phyloP scores from a whole-genome alignment of 768 basidiomycete genomes.

The Podaxis carcinomalis region DNA sequence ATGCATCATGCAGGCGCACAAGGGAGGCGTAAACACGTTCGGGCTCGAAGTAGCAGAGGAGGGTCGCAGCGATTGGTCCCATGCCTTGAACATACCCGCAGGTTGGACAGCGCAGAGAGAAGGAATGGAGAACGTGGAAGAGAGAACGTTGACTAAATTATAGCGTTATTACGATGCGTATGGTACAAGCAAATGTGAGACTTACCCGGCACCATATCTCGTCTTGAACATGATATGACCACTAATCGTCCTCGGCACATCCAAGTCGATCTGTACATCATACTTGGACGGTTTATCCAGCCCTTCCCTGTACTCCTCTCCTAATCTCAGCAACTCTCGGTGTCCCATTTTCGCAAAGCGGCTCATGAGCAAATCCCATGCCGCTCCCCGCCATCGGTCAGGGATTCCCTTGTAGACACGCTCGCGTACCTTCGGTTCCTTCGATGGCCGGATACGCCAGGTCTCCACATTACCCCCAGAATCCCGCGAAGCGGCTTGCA shows the following conservation, averaged over 20 bases:
- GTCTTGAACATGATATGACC: conserved; percentile 95
- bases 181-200: conserved; percentile 15
- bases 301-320: conserved; percentile 51
- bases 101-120: conserved; percentile 76
- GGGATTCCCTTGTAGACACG: conserved; percentile 95
- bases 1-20: conserved; percentile 85
- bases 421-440: conserved; percentile 63
- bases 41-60: conserved; percentile 91
- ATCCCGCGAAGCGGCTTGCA: conserved; percentile 63
- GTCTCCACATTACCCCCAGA: conserved; percentile 69
- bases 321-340: conserved; percentile 39
- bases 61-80: conserved; percentile 94
- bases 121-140: conserved; percentile 91
- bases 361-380: conserved; percentile 82
- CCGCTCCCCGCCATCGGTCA: conserved; percentile 91
- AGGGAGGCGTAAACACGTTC: conserved; percentile 83
- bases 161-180: background rate
- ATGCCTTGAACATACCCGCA: conserved; percentile 99
- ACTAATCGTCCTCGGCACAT: conserved; percentile 93
- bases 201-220: conserved; percentile 91
- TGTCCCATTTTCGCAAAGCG: conserved; percentile 42
- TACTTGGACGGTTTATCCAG: conserved; percentile 81
- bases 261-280: conserved; percentile 97
- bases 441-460: conserved; percentile 67
- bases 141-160: conserved; percentile 79